phyloP scores from a whole-genome alignment of 257 asterid species.

The Henckelia pumila region DNA sequence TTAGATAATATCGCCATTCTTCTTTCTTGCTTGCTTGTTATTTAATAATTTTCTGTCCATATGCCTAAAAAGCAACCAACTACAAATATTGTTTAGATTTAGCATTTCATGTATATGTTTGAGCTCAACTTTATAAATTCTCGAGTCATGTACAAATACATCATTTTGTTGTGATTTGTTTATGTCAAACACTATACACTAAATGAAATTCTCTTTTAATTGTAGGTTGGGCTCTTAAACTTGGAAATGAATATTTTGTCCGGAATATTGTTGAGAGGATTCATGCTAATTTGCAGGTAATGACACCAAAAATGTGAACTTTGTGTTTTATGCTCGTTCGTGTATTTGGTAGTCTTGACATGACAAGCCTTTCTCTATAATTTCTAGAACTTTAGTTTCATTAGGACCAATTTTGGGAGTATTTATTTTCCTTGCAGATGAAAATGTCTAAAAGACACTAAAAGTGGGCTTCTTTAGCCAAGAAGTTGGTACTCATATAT shows the following conservation, averaged over 20 bases:
- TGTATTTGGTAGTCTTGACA: too few species aligned
- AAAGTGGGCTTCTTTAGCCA: too few species aligned
- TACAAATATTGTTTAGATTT: not conserved
- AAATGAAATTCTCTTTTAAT: constrained; percentile 16
- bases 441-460: too few species aligned
- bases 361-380: too few species aligned
- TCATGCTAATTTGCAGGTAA: constrained; percentile 77
- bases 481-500: too few species aligned
- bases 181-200: not conserved
- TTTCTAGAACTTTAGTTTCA: too few species aligned
- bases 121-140: too few species aligned
- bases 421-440: too few species aligned
- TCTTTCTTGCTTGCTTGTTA: too few species aligned
- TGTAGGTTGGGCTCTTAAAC: constrained; percentile 87
- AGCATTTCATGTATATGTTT: not conserved
- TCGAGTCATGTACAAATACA: not conserved
- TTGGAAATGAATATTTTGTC: constrained; percentile 93
- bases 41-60: too few species aligned
- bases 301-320: constrained; percentile 22
- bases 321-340: constrained; percentile 1
- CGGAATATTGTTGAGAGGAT: constrained; percentile 61
- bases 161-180: not conserved
- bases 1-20: too few species aligned
- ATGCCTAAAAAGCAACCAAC: not conserved
- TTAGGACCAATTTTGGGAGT: too few species aligned